Conservation (phyloP, 345 rosid genomes). For the Syzygium aromaticum region DNA sequence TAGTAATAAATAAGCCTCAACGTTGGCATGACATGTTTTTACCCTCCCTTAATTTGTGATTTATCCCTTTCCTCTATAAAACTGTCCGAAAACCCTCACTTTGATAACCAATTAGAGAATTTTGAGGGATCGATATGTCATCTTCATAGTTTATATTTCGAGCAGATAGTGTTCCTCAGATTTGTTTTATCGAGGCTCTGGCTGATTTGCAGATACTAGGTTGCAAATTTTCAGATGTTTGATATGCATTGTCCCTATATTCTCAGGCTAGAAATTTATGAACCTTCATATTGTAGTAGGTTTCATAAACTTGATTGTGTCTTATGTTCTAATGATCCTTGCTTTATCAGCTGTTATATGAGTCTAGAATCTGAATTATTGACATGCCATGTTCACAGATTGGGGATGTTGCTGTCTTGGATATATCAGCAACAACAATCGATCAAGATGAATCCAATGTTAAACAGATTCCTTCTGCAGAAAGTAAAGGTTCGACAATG, state of each 20-base stretch:
- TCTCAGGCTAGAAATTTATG: background rate
- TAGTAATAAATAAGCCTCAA: conserved; percentile 1
- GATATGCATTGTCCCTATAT: background rate
- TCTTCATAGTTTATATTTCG: background rate
- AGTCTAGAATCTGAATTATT: background rate
- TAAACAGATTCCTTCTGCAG: conserved; percentile 72
- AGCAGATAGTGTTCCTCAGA: background rate
- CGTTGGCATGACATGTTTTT: background rate
- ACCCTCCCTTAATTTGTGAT: background rate
- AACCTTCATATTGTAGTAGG: background rate
- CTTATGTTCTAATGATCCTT: background rate
- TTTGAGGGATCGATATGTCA: background rate
- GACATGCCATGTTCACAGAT: conserved; percentile 20
- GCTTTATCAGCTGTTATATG: background rate
- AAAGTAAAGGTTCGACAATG: conserved; percentile 63
- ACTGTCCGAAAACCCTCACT: background rate
- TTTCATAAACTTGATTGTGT: background rate
- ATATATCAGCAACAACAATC: conserved; percentile 71
- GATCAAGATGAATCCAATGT: conserved; percentile 50
- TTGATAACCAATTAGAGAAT: background rate
- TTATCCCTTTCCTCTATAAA: background rate
- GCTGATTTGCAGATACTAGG: background rate
- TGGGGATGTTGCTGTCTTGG: conserved; percentile 77
- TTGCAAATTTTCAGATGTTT: background rate
- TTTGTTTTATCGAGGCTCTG: background rate